A percentile compares a stretch with the other conserved stretches of the same genome.
These are phyloP conservation scores for Dactylellina parvicollis DNA, from an alignment of 2,329 filamentous ascomycete species.

Conservation along the genomic window DNA sequence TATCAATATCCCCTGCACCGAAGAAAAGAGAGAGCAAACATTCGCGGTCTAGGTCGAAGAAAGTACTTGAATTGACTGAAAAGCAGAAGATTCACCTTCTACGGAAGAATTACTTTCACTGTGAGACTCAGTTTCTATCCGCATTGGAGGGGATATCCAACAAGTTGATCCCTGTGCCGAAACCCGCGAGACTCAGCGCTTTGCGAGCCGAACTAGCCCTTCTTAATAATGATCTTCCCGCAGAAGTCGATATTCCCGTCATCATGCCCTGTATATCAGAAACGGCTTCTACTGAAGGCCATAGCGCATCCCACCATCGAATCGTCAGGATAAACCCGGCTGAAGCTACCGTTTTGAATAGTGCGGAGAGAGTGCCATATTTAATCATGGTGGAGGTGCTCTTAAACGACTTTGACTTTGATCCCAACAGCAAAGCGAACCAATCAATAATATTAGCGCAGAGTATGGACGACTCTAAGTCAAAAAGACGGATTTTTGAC, in stretches of 20 bases:
- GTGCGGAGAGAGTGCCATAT: slow-evolving; percentile 85
- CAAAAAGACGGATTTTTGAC: slow-evolving; percentile 72
- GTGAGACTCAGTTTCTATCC: slow-evolving; percentile 80
- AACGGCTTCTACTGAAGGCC: slow-evolving; percentile 66
- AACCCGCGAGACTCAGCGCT: slow-evolving; percentile 81
- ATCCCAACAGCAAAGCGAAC: slow-evolving; percentile 78
- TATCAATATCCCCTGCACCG: slow-evolving; percentile 56
- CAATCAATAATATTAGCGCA: slow-evolving; percentile 71
- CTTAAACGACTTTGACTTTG: slow-evolving; percentile 82
- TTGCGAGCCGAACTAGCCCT: slow-evolving; percentile 81
- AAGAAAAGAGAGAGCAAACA: slow-evolving; percentile 48
- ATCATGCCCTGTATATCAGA: slow-evolving; percentile 76
- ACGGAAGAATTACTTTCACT: slow-evolving; percentile 83
- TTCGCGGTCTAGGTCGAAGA: slow-evolving; percentile 33
- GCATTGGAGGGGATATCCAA: slow-evolving; percentile 86
- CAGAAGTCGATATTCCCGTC: slow-evolving; percentile 83
- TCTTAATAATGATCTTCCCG: slow-evolving; percentile 81
- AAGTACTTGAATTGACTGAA: slow-evolving; percentile 66
- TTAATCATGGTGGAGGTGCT: slow-evolving; percentile 85
- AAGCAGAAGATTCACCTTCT: slow-evolving; percentile 77
- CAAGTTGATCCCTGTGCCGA: slow-evolving; percentile 82
- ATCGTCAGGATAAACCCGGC: slow-evolving; percentile 85
- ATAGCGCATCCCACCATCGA: slow-evolving; percentile 79
- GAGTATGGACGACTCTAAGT: slow-evolving; percentile 66
- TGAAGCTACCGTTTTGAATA: slow-evolving; percentile 85